Percentiles rank a stretch among this genome's conserved stretches.
phyloP scores from a whole-genome alignment of 163 green algal species.

The Scenedesmus sp. region DNA sequence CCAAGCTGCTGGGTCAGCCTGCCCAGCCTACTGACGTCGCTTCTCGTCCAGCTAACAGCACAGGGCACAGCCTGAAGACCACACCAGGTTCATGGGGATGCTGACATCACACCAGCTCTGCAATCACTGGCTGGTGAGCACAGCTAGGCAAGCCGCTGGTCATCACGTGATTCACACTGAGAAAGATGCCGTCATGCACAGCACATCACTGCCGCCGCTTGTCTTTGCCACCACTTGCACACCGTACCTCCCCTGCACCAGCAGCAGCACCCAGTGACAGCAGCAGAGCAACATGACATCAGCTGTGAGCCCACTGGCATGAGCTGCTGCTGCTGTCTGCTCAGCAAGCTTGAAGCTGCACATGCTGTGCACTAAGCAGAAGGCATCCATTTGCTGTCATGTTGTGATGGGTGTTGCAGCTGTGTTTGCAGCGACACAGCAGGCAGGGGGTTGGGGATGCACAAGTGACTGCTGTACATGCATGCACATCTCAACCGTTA shows the following conservation, averaged over 20 bases:
- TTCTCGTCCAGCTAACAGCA: too few relatives aligned
- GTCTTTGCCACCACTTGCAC: background rate
- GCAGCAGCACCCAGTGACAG: background rate
- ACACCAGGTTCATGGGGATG: too few relatives aligned
- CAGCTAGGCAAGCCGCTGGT: too few relatives aligned
- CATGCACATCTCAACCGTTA: too few relatives aligned
- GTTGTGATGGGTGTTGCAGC: background rate
- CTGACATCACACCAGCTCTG: too few relatives aligned
- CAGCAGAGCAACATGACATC: background rate
- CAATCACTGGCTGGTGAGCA: too few relatives aligned
- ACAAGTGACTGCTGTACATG: background rate
- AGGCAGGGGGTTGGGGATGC: too few relatives aligned
- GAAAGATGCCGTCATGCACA: background rate
- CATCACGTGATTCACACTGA: background rate
- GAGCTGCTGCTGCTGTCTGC: background rate
- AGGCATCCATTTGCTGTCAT: background rate
- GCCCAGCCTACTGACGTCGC: too few relatives aligned
- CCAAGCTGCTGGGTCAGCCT: too few relatives aligned
- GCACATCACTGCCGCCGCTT: background rate
- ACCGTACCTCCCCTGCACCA: background rate
- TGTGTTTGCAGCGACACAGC: background rate
- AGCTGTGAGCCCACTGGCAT: background rate
- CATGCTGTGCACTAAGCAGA: background rate
- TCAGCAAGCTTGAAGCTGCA: background rate
- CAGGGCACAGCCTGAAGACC: too few relatives aligned